Evolutionary conservation across 495 filamentous ascomycete species (phyloP).

Genomic region (Neurospora sp.): DNA sequence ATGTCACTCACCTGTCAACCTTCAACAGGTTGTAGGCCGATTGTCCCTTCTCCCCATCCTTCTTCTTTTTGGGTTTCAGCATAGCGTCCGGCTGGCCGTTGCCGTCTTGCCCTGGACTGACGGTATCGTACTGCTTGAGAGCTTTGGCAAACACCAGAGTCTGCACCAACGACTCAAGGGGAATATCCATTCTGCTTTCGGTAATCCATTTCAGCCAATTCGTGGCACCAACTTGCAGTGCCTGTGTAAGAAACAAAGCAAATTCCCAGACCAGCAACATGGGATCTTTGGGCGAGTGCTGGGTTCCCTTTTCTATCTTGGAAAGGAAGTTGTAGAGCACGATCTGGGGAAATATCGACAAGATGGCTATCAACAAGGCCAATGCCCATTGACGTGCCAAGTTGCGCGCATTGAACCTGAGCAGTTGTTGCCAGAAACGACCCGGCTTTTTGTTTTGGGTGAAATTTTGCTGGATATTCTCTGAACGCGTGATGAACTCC

Average conservation of each 20-base stretch:
- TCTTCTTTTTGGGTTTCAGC: constrained; percentile 2
- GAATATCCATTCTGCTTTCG: constrained; percentile 46
- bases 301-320: constrained; percentile 39
- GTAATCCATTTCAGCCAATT: constrained; percentile 51
- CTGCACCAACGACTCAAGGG: constrained; percentile 49
- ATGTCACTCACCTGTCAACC: constrained; percentile 24
- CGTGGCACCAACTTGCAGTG: constrained; percentile 39
- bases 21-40: constrained; percentile 31
- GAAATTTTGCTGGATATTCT: constrained; percentile 33
- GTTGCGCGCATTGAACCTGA: constrained; percentile 33
- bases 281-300: constrained; percentile 16
- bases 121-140: constrained; percentile 58
- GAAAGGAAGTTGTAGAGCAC: constrained; percentile 49
- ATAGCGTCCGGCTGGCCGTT: not conserved
- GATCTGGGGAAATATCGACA: constrained; percentile 52
- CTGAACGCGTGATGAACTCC: constrained; percentile 31
- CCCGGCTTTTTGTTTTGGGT: constrained; percentile 25
- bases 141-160: constrained; percentile 60
- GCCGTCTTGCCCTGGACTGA: constrained; percentile 29
- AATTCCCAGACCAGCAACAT: constrained; percentile 48
- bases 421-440: constrained; percentile 46
- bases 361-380: constrained; percentile 36
- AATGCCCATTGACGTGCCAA: constrained; percentile 40
- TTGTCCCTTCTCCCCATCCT: constrained; percentile 10
- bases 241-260: constrained; percentile 40